Evolutionary conservation across 345 rosid species (phyloP).

Genomic region (Euphorbia tirucalli): DNA sequence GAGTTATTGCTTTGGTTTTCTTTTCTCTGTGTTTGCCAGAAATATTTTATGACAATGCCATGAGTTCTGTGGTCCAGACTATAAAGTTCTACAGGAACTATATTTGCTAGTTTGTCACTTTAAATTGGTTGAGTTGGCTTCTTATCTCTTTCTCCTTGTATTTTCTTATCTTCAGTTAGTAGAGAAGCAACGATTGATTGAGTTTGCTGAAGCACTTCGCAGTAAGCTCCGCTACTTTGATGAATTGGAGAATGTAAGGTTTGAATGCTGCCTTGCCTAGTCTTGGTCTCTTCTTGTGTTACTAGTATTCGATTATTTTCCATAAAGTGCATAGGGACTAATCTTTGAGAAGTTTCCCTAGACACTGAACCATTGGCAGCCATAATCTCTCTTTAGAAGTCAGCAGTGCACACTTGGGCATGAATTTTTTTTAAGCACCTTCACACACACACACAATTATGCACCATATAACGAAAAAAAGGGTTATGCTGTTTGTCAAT

Average conservation of each 20-base stretch:
- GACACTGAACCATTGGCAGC: background rate
- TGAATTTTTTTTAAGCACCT: background rate
- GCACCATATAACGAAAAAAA: background rate
- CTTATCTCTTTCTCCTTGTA: slow-evolving; percentile 16
- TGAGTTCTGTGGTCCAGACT: background rate
- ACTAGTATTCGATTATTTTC: background rate
- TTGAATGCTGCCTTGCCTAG: slow-evolving; percentile 45
- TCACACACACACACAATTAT: background rate
- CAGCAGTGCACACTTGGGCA: background rate
- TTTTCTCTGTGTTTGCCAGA: background rate
- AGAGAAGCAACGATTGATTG: slow-evolving; percentile 85
- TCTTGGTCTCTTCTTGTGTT: slow-evolving; percentile 11
- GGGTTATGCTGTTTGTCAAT: background rate
- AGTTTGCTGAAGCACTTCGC: slow-evolving; percentile 89
- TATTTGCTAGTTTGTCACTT: slow-evolving; percentile 7
- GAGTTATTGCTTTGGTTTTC: background rate
- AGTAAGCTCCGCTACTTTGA: slow-evolving; percentile 94
- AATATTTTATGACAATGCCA: background rate
- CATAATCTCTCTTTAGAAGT: background rate
- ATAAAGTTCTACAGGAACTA: background rate
- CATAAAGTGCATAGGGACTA: background rate
- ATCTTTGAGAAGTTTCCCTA: background rate
- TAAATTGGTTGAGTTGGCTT: slow-evolving; percentile 6
- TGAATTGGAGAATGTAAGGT: slow-evolving; percentile 99
- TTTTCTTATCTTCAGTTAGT: slow-evolving; percentile 46